Conservation (phyloP, 2,329 filamentous ascomycete species). For the Bipolaris sorokiniana region DNA sequence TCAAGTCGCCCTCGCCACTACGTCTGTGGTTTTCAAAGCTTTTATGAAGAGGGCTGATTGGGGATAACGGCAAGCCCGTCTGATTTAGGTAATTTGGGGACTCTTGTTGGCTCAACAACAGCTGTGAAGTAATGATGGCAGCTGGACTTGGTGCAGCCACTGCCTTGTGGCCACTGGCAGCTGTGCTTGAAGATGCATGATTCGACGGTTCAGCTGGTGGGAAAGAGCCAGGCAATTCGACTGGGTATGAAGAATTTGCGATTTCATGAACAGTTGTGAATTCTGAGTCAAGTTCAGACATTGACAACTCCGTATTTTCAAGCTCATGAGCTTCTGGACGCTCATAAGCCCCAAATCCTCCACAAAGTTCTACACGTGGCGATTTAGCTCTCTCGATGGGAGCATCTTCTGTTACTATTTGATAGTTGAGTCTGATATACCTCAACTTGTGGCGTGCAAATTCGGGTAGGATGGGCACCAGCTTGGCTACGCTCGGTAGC, state of each 20-base stretch:
- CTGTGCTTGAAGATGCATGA: background rate
- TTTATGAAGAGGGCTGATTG: constrained; percentile 20
- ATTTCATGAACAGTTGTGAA: constrained; percentile 33
- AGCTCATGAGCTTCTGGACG: constrained; percentile 38
- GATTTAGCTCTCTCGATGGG: constrained; percentile 21
- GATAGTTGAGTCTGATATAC: constrained; percentile 63
- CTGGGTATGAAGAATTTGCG: constrained; percentile 33
- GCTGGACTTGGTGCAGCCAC: constrained; percentile 9
- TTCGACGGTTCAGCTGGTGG: background rate
- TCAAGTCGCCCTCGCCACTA: background rate
- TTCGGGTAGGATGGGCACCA: constrained; percentile 58
- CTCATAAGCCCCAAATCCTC: constrained; percentile 25
- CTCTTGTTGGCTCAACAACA: constrained; percentile 46
- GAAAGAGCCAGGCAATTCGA: constrained; percentile 33
- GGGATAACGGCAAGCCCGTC: constrained; percentile 21
- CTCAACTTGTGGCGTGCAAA: constrained; percentile 57
- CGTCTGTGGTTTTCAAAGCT: constrained; percentile 13
- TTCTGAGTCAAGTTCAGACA: constrained; percentile 32
- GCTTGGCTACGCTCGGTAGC: constrained; percentile 60
- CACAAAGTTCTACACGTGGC: constrained; percentile 37
- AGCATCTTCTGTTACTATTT: constrained; percentile 58
- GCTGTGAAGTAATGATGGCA: constrained; percentile 42
- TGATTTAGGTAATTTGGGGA: constrained; percentile 57
- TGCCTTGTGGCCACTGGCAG: background rate
- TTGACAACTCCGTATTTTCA: constrained; percentile 20